Conservation (phyloP, 345 rosid genomes). For the Camelina hispida region DNA sequence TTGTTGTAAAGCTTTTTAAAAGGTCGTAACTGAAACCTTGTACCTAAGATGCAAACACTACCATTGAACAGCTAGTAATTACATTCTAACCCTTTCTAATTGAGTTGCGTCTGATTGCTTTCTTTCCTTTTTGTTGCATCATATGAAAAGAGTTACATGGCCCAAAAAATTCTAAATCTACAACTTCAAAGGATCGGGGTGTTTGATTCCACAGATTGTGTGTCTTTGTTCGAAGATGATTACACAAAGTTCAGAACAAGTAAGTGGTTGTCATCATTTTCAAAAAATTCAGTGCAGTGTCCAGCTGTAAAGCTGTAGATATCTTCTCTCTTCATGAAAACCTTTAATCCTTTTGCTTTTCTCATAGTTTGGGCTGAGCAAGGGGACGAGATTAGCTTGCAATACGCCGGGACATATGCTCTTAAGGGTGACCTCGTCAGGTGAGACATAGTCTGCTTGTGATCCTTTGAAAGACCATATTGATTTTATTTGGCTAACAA, state of each 20-base stretch:
- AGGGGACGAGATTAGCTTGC: constrained; percentile 95
- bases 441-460: constrained; percentile 44
- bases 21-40: neutral
- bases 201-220: constrained; percentile 58
- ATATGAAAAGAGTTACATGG: constrained; percentile 70
- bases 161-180: constrained; percentile 67
- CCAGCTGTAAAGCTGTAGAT: constrained; percentile 3
- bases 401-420: constrained; percentile 93
- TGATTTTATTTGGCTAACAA: neutral
- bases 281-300: constrained; percentile 6
- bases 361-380: constrained; percentile 96
- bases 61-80: constrained; percentile 14
- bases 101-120: constrained; percentile 22
- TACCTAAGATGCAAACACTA: constrained; percentile 20
- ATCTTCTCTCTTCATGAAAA: constrained; percentile 16
- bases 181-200: constrained; percentile 77
- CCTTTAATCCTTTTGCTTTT: constrained; percentile 14
- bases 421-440: constrained; percentile 95
- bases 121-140: constrained; percentile 33
- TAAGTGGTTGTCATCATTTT: constrained; percentile 47
- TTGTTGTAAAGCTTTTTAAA: constrained; percentile 21
- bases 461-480: constrained; percentile 11
- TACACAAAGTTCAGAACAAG: constrained; percentile 73
- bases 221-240: constrained; percentile 68
- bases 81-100: constrained; percentile 21